phyloP scores from a whole-genome alignment of 352 stramenopile genomes.

The Phytopythium sindhum region DNA sequence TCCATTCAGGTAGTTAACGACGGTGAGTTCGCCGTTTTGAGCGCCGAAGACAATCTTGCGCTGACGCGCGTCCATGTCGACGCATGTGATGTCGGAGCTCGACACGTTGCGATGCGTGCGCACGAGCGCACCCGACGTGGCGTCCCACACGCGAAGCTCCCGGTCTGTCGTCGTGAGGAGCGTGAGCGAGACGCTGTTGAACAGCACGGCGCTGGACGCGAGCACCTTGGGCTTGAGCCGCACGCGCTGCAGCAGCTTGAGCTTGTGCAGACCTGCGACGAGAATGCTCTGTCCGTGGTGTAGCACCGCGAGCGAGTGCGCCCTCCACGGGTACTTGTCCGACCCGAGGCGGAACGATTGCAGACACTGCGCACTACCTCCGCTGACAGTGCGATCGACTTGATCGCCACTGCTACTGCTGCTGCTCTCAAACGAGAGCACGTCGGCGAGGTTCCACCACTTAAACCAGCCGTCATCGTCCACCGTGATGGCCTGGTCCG shows the following conservation, averaged over 20 bases:
- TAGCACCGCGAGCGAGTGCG: slow-evolving; percentile 56
- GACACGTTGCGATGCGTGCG: slow-evolving; percentile 57
- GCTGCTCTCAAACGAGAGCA: slow-evolving; percentile 62
- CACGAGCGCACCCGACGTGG: slow-evolving; percentile 42
- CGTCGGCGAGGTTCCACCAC: slow-evolving; percentile 72
- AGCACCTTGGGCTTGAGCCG: slow-evolving; percentile 56
- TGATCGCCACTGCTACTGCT: slow-evolving; percentile 28
- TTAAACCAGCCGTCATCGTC: slow-evolving; percentile 84
- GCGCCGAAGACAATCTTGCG: slow-evolving; percentile 69
- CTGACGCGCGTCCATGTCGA: slow-evolving; percentile 65
- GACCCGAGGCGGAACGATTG: slow-evolving; percentile 67
- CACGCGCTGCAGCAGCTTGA: slow-evolving; percentile 70
- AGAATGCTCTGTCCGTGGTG: slow-evolving; percentile 62
- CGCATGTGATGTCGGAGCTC: slow-evolving; percentile 59
- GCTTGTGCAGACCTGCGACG: slow-evolving; percentile 55
- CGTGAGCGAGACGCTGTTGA: slow-evolving; percentile 63
- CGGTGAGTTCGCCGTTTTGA: slow-evolving; percentile 59
- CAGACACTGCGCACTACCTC: slow-evolving; percentile 30
- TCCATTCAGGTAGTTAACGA: slow-evolving; percentile 79
- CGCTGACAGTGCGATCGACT: neutral
- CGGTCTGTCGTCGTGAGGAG: slow-evolving; percentile 66
- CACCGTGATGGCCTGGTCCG: slow-evolving; percentile 68
- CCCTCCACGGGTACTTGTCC: slow-evolving; percentile 69
- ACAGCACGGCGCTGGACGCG: slow-evolving; percentile 59
- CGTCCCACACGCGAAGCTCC: slow-evolving; percentile 72